A percentile compares a stretch with the other conserved stretches of the same genome.
These are phyloP conservation scores for Myotisia sp. DNA, from an alignment of 2,329 filamentous ascomycete genomes.

Conservation along the genomic window DNA sequence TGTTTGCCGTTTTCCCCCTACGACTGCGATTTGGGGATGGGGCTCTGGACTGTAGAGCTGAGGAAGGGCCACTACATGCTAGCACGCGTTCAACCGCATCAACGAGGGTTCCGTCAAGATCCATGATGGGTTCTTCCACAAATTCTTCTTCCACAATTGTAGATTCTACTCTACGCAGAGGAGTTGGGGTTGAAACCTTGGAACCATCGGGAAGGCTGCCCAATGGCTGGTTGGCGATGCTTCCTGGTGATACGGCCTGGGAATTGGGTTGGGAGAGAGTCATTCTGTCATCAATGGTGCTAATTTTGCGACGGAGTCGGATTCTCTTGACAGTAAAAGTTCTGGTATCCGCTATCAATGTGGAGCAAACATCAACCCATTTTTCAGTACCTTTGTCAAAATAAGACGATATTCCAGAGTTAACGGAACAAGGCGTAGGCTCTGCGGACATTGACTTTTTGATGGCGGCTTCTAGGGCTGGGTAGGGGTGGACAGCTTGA, in stretches of 20 bases:
- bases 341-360: constrained; percentile 41
- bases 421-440: constrained; percentile 25
- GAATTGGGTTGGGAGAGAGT: constrained; percentile 14
- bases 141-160: constrained; percentile 36
- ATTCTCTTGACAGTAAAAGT: constrained; percentile 43
- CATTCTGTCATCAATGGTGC: constrained; percentile 15
- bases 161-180: constrained; percentile 3
- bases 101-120: constrained; percentile 43
- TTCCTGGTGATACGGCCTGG: constrained; percentile 11
- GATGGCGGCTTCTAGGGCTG: constrained; percentile 39
- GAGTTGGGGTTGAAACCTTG: constrained; percentile 5
- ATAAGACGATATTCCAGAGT: constrained; percentile 21
- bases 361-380: constrained; percentile 45
- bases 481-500: constrained; percentile 44
- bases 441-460: constrained; percentile 43
- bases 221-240: constrained; percentile 17
- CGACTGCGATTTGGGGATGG: constrained; percentile 28
- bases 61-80: constrained; percentile 30
- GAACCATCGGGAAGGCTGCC: constrained; percentile 15
- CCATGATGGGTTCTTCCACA: constrained; percentile 41
- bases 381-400: constrained; percentile 25
- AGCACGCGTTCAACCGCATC: constrained; percentile 45
- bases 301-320: constrained; percentile 36
- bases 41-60: constrained; percentile 27
- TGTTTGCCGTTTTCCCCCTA: constrained; percentile 17